A percentile compares a stretch with the other conserved stretches of the same genome.
Conservation (phyloP, 1,284 basidiomycete genomes). For the Mycena citricolor region DNA sequence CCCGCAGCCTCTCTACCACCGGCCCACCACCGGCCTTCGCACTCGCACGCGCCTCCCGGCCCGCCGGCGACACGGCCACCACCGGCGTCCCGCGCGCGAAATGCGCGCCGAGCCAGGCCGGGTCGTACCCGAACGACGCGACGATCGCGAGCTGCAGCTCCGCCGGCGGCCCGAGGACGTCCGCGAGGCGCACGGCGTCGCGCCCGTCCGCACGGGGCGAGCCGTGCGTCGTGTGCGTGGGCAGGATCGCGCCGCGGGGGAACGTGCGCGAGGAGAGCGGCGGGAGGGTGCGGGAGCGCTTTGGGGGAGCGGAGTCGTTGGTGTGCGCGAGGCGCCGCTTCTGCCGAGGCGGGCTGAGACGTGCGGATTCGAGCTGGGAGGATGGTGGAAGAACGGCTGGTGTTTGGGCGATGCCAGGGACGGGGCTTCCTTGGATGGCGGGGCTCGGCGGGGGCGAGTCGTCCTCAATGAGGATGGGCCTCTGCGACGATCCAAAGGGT, state of each 20-base stretch:
- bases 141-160: conserved; percentile 69
- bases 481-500: too few species aligned
- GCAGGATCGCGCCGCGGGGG: conserved; percentile 72
- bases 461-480: too few species aligned
- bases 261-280: conserved; percentile 39
- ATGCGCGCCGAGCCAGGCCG: conserved; percentile 68
- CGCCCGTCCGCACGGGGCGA: conserved; percentile 57
- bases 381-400: too few species aligned
- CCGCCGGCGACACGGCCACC: conserved; percentile 65
- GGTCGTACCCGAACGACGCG: conserved; percentile 64
- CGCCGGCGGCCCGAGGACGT: conserved; percentile 37
- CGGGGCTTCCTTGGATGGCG: too few species aligned
- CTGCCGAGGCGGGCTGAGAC: too few species aligned
- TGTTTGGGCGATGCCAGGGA: too few species aligned
- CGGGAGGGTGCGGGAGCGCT: conserved; percentile 33
- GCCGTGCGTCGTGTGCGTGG: conserved; percentile 66
- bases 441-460: too few species aligned
- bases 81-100: conserved; percentile 68
- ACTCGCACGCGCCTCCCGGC: conserved; percentile 48
- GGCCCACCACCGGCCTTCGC: too few species aligned
- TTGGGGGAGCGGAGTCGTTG: too few species aligned
- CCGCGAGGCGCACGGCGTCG: conserved; percentile 60
- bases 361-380: too few species aligned
- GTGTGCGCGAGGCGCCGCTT: too few species aligned
- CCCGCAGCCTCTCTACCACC: conserved; percentile 54